A percentile compares a stretch with the other conserved stretches of the same genome.
Conservation (phyloP, 176 grass and related monocot genomes). For the Themeda triandra region DNA sequence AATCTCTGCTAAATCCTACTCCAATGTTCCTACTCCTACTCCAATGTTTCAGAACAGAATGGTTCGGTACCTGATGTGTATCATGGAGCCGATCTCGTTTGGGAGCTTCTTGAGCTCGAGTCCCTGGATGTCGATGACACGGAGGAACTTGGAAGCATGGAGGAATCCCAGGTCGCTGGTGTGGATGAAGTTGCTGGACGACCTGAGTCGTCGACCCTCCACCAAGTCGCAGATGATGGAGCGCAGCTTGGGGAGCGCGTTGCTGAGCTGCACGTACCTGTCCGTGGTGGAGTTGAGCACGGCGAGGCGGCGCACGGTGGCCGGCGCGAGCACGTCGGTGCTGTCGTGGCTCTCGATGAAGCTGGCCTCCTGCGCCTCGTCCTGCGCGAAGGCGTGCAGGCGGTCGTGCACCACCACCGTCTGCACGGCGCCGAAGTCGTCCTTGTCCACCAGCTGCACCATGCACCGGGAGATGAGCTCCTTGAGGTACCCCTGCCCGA, state of each 20-base stretch:
- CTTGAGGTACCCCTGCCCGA: constrained; percentile 37
- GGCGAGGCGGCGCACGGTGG: constrained; percentile 55
- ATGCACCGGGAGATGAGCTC: constrained; percentile 55
- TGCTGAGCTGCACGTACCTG: constrained; percentile 37
- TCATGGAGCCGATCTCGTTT: constrained; percentile 40
- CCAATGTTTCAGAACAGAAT: not conserved
- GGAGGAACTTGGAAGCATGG: constrained; percentile 52
- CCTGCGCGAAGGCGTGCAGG: constrained; percentile 47
- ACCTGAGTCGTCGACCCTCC: not conserved
- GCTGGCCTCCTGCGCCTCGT: constrained; percentile 55
- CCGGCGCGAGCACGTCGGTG: constrained; percentile 45
- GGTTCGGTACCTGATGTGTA: constrained; percentile 52
- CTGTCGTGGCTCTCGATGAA: constrained; percentile 57
- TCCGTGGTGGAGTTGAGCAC: constrained; percentile 35
- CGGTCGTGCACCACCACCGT: constrained; percentile 44
- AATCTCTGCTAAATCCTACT: not conserved
- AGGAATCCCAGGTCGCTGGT: constrained; percentile 41
- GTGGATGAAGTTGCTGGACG: constrained; percentile 2
- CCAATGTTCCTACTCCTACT: too few relatives aligned
- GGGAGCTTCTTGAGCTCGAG: constrained; percentile 49
- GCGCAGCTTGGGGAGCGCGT: constrained; percentile 51
- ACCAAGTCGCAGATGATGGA: constrained; percentile 47
- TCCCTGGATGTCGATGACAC: constrained; percentile 51
- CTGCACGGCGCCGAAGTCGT: constrained; percentile 32
- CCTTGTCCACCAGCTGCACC: constrained; percentile 41